Base-by-base conservation (phyloP, 495 filamentous ascomycete genomes). In the Evernia prunastri region DNA sequence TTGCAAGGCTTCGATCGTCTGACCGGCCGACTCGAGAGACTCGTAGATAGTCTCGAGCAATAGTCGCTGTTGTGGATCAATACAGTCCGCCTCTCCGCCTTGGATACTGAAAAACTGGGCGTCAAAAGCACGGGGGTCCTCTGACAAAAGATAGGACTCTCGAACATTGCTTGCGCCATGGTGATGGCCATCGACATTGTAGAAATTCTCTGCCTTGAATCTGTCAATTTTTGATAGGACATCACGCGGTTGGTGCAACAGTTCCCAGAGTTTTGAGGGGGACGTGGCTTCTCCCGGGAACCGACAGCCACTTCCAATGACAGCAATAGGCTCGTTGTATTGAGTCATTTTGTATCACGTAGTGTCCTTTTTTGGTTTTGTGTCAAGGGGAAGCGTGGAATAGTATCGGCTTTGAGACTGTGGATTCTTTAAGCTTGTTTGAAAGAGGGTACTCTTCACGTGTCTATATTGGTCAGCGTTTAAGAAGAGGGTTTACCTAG, bases 1-100 rank as follows among this genome's bases (percentile, higher is more conserved):
- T 47, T 78, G 69, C n/a, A 84, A 63, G 4, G 60, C 53, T 51
- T 79, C 70, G n/a, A 82, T 68, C 0, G 77, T 66, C 7, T 79
- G 66, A 11, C 80, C 82, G 5, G 74, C 81, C 54, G 77, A 77
- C 64, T 89, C 86, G 3, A 89, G 66, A 0, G 78, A 77, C 63
- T 89, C 85, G 58, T 86, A 88, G 23, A 81, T 79, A 0, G 75
- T 74, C 66, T 88, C 86, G 0, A 89, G 73, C 6, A 86, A 70
- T 12, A 86, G 67, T 1, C 79, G 72, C 42, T 82, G 79, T 58
- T 82, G 78, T 1, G 80, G 80, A 59, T 82, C 80, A 35, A 82
- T 80, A 2, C 73, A 67, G 23, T 73, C 72, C 42, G 85, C 79
- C 73, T 89, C 80, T 56, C 78, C 72, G 13, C 80, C 76, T 15